Evolutionary conservation across 352 stramenopile genomes (phyloP).

Genomic region (Globisporangium camurandrum): DNA sequence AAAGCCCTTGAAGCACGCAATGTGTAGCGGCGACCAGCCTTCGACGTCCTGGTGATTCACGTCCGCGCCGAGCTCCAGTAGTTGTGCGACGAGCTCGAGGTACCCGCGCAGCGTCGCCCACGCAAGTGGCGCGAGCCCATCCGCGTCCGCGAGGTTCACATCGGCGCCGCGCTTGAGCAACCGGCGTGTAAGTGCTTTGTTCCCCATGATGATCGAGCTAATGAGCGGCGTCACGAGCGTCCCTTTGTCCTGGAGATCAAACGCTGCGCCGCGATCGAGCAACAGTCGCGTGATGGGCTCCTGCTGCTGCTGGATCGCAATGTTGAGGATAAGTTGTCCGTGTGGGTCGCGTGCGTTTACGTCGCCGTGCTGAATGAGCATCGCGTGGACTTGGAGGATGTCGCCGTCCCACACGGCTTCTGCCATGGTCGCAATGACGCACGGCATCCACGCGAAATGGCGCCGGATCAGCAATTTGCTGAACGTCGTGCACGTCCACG

Average conservation of each 20-base stretch:
- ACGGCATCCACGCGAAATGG: constrained; percentile 65
- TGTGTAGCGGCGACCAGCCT: constrained; percentile 65
- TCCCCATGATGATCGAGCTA: constrained; percentile 76
- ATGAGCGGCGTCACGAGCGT: constrained; percentile 58
- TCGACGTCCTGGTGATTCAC: constrained; percentile 52
- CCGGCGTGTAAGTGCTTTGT: constrained; percentile 60
- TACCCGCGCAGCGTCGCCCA: constrained; percentile 66
- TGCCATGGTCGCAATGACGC: constrained; percentile 43
- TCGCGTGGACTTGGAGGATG: constrained; percentile 58
- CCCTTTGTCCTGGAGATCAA: constrained; percentile 53
- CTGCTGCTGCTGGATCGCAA: constrained; percentile 73
- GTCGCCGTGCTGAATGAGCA: constrained; percentile 43
- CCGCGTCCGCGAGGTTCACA: constrained; percentile 41
- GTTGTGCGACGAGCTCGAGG: constrained; percentile 62
- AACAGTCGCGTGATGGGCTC: constrained; percentile 64
- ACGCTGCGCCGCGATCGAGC: constrained; percentile 56
- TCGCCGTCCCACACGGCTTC: constrained; percentile 73
- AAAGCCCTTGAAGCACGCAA: constrained; percentile 69
- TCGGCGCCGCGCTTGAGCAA: constrained; percentile 50
- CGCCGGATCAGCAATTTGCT: constrained; percentile 37
- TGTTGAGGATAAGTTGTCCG: constrained; percentile 57
- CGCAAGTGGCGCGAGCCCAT: constrained; percentile 55
- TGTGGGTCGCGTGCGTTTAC: constrained; percentile 42
- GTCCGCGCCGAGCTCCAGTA: constrained; percentile 49
- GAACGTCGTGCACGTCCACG: constrained; percentile 44